These are phyloP conservation scores for Paracoccidioides brasiliensis DNA, from an alignment of 2,329 filamentous ascomycete genomes.

Conservation along the genomic window DNA sequence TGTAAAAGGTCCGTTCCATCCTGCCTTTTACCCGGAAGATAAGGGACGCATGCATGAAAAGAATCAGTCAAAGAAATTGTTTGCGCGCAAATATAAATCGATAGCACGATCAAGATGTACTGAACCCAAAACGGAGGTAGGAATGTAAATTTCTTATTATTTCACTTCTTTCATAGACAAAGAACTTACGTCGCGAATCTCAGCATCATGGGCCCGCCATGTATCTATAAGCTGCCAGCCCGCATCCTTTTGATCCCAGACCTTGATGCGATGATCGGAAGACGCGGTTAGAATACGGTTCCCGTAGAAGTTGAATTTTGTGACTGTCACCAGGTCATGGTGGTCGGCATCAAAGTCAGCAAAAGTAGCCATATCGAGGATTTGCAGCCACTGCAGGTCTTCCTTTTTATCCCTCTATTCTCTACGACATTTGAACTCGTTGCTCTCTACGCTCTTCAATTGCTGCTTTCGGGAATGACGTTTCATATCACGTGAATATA, in stretches of 20 bases:
- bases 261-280: slow-evolving; percentile 82
- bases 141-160: background rate
- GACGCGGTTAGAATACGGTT: slow-evolving; percentile 84
- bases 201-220: slow-evolving; percentile 80
- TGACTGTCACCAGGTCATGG: slow-evolving; percentile 60
- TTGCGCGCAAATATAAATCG: background rate
- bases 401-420: background rate
- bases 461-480: background rate
- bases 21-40: slow-evolving; percentile 44
- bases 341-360: slow-evolving; percentile 35
- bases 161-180: background rate
- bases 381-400: background rate
- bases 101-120: background rate
- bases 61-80: slow-evolving; percentile 12
- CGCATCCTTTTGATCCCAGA: slow-evolving; percentile 67
- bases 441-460: background rate
- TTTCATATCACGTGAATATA: background rate
- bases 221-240: slow-evolving; percentile 72
- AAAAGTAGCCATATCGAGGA: slow-evolving; percentile 23
- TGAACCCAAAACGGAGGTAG: background rate
- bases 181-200: slow-evolving; percentile 63
- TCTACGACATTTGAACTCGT: background rate
- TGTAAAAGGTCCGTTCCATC: slow-evolving; percentile 85
- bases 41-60: slow-evolving; percentile 2
- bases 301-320: slow-evolving; percentile 85